Evolutionary conservation across 2,329 filamentous ascomycete species (phyloP).

Genomic region (Aspergillus sp.): DNA sequence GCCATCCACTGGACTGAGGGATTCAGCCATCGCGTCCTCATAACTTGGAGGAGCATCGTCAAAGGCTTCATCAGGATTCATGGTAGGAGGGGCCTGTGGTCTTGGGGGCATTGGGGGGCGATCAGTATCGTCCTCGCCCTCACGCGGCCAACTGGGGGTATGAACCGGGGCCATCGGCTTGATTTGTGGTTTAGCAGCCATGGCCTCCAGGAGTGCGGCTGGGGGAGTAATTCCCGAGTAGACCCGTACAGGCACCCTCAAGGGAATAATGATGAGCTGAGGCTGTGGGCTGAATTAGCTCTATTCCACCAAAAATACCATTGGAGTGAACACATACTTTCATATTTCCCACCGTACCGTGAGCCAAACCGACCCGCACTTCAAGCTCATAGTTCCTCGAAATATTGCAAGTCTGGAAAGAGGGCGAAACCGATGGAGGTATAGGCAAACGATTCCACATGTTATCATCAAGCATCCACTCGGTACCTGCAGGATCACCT

Average conservation of each 20-base stretch:
- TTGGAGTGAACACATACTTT: constrained; percentile 46
- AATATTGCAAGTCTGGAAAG: constrained; percentile 88
- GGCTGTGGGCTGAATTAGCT: constrained; percentile 50
- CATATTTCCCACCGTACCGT: constrained; percentile 63
- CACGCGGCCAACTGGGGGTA: constrained; percentile 30
- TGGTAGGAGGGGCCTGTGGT: constrained; percentile 33
- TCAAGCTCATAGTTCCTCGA: constrained; percentile 81
- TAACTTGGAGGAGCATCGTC: constrained; percentile 93
- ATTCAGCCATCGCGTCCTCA: constrained; percentile 86
- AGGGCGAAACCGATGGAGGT: constrained; percentile 84
- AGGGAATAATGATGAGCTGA: constrained; percentile 77
- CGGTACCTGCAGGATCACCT: constrained; percentile 64
- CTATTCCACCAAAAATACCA: constrained; percentile 1
- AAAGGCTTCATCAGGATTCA: constrained; percentile 31
- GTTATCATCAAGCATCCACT: constrained; percentile 69
- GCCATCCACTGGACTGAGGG: constrained; percentile 73
- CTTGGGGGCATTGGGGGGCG: constrained; percentile 49
- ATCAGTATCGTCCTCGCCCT: constrained; percentile 14
- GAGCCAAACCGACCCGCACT: constrained; percentile 76
- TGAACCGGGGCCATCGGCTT: constrained; percentile 26
- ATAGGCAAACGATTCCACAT: constrained; percentile 75
- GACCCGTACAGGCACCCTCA: constrained; percentile 78
- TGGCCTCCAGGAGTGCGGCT: constrained; percentile 71
- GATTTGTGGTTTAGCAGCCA: constrained; percentile 44
- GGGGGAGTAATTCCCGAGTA: constrained; percentile 89